phyloP scores from a whole-genome alignment of 2,329 filamentous ascomycete genomes.

The Pleoardoris graminearum region DNA sequence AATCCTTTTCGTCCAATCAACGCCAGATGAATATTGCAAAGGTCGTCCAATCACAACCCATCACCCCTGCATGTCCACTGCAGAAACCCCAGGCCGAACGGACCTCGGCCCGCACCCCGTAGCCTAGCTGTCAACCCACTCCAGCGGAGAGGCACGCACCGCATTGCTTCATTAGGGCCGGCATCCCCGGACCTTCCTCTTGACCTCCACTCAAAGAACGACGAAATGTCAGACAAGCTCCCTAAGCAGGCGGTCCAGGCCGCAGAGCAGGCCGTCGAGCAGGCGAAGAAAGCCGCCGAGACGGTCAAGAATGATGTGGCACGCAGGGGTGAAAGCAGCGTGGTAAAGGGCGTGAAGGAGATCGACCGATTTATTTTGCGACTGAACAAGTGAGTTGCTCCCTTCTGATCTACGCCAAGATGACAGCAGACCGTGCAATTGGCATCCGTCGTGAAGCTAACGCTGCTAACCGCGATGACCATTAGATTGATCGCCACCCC shows the following conservation, averaged over 20 bases:
- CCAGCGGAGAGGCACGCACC: conserved; percentile 7
- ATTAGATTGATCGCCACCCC: conserved; percentile 51
- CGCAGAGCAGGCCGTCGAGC: conserved; percentile 20
- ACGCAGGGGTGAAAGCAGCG: conserved; percentile 14
- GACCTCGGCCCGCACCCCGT: conserved; percentile 6
- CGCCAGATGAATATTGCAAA: not conserved
- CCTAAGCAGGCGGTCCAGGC: conserved; percentile 39
- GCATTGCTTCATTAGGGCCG: conserved; percentile 4
- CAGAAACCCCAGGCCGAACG: conserved; percentile 13
- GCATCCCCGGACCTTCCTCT: not conserved
- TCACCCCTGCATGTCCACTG: not conserved
- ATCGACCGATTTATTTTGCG: conserved; percentile 47
- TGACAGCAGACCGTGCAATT: not conserved
- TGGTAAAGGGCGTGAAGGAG: conserved; percentile 36
- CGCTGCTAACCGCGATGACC: too few relatives aligned
- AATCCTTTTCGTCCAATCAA: too few relatives aligned
- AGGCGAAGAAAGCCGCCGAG: conserved; percentile 10
- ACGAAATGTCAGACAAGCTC: conserved; percentile 39
- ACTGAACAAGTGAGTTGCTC: conserved; percentile 47
- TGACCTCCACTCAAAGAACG: not conserved
- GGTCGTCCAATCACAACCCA: conserved; percentile 9
- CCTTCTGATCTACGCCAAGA: conserved; percentile 2
- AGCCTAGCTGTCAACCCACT: conserved; percentile 1
- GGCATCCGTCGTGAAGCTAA: too few relatives aligned
- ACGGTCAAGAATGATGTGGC: not conserved